phyloP scores from a whole-genome alignment of 352 stramenopile species.

The Hyaloperonospora arabidopsidis region DNA sequence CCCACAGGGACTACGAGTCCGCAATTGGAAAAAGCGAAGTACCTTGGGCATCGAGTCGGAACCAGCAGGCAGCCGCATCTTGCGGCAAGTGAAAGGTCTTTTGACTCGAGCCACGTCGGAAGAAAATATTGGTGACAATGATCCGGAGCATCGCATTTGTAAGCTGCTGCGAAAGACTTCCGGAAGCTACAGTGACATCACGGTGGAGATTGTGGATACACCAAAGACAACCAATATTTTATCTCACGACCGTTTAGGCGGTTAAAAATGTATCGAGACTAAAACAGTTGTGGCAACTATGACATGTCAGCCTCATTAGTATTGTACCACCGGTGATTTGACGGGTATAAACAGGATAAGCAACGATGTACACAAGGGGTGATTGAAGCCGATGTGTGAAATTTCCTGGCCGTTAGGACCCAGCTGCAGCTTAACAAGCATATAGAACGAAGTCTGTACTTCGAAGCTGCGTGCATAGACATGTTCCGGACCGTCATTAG shows the following conservation, averaged over 20 bases:
- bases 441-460: no score
- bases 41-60: conserved; percentile 47
- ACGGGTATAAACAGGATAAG: no score
- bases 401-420: no score
- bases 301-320: conserved; percentile 4
- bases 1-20: conserved; percentile 42
- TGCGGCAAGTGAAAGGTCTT: conserved; percentile 40
- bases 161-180: conserved; percentile 63
- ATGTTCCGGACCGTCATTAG: no score
- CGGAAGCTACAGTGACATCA: conserved; percentile 76
- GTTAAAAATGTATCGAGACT: conserved; percentile 6
- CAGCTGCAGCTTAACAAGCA: no score
- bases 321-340: no score
- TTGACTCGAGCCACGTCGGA: conserved; percentile 30
- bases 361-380: no score
- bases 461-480: no score
- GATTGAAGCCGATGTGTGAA: no score
- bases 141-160: conserved; percentile 64
- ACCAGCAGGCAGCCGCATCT: conserved; percentile 31
- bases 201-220: conserved; percentile 59
- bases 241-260: conserved; percentile 17
- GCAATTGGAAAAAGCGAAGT: conserved; percentile 44
- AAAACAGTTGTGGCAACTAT: conserved; percentile 27
- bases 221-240: conserved; percentile 35
- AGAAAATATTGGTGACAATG: conserved; percentile 42